Evolutionary conservation across 768 basidiomycete genomes (phyloP), one percentile per base, ranked within the genome.

Genomic region (Grammothele lineata): DNA sequence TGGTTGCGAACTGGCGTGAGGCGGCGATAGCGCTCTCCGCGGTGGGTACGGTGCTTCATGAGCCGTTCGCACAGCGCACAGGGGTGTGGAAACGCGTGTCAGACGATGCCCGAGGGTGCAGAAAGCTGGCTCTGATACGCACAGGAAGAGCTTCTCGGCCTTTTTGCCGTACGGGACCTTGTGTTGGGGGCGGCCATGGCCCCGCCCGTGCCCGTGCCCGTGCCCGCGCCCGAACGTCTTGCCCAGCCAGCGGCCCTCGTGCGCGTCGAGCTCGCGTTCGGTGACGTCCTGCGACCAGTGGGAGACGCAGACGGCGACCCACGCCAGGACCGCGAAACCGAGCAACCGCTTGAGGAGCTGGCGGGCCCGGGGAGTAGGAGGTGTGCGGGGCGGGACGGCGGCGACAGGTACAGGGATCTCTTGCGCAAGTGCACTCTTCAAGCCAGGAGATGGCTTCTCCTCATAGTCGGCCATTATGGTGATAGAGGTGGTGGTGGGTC

Each of bases 1-100:
- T 70, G 11, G 71, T 66, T 8, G 81, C 69, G 48, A 70, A 83
- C 37, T 62, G 64, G 46, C 75, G 74, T 21, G 81, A 83, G 0
- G 79, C 70, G 23, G 64, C 63, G 23, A 74, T 61, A 9, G 79
- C 78, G 49, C 70, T 78, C 26, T 66, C 69, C 33, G 70, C 65
- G 47, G 77, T 69, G 1, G 80, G 80, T 26, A 82, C 64, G 9
- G 74, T 67, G 58, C 81, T 81, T 39, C 9, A 19, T 8, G 21
- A 30, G 19, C 14, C 18, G 32, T 24, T 22, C 17, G 22, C 17
- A 23, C 17, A 7, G 22, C 22, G 37, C 17, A 21, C 25, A 41
- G 27, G 10, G 36, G 33, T 12, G 18, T 39, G 14, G 9, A 11
- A 39, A n/a, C n/a, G n/a, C n/a, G 2, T 7, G 25, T 26, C 27